These are phyloP conservation scores for Amaranthus hypochondriacus DNA, from an alignment of 148 eudicot genomes.

Conservation along the genomic window DNA sequence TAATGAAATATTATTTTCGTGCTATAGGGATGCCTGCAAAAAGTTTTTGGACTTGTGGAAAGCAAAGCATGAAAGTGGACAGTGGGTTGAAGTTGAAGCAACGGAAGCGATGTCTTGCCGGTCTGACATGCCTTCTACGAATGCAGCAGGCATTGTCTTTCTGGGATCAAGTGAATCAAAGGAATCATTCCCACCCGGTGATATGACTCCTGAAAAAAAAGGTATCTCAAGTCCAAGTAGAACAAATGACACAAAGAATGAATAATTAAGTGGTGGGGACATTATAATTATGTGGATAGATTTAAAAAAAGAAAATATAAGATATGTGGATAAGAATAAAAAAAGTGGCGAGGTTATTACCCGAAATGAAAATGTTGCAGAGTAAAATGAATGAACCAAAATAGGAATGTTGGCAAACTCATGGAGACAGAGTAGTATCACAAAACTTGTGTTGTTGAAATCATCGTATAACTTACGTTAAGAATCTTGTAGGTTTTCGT, in stretches of 20 bases:
- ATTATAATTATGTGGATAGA: too few species aligned
- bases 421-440: too few species aligned
- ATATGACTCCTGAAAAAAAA: constrained; percentile 44
- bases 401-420: too few species aligned
- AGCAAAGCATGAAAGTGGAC: constrained; percentile 90
- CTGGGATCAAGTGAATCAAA: constrained; percentile 33
- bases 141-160: constrained; percentile 60
- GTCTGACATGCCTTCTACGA: constrained; percentile 42
- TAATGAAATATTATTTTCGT: constrained; percentile 5
- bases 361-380: too few species aligned
- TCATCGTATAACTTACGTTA: background rate
- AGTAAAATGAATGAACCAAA: too few species aligned
- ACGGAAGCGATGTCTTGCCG: constrained; percentile 52
- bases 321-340: too few species aligned
- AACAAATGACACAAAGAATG: constrained; percentile 16
- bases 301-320: too few species aligned
- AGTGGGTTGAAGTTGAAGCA: constrained; percentile 93
- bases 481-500: background rate
- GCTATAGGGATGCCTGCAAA: constrained; percentile 73
- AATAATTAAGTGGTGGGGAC: too few species aligned
- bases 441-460: constrained; percentile 16
- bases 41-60: constrained; percentile 83
- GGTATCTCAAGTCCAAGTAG: constrained; percentile 31
- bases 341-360: too few species aligned
- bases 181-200: constrained; percentile 28